Conservation (phyloP, 2,329 filamentous ascomycete genomes). For the Scytalidium sp. region DNA sequence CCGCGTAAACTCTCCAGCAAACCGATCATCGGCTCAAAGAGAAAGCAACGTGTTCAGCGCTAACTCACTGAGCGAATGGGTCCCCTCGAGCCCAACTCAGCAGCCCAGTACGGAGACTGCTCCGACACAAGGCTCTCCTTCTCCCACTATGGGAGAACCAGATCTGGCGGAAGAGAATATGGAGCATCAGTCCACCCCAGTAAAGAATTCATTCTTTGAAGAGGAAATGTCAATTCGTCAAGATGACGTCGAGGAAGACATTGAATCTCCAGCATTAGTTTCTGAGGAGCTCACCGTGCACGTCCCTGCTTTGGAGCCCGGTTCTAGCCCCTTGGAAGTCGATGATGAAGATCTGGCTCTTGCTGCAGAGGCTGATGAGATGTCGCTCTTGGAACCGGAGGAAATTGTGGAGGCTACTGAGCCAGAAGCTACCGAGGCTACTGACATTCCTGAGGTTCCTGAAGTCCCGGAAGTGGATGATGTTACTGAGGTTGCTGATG, state of each 20-base stretch:
- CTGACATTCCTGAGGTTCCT: conserved; percentile 4
- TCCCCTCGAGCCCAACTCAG: conserved; percentile 49
- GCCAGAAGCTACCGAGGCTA: conserved; percentile 9
- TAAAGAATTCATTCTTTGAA: conserved; percentile 54
- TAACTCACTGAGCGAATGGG: conserved; percentile 60
- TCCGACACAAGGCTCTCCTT: neutral
- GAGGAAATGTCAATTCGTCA: conserved; percentile 52
- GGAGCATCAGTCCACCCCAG: conserved; percentile 22
- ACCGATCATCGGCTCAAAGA: conserved; percentile 2
- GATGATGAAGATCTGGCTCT: conserved; percentile 56
- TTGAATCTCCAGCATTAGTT: conserved; percentile 32
- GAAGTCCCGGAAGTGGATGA: neutral
- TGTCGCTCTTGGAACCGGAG: conserved; percentile 50
- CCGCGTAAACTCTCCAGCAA: neutral
- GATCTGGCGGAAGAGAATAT: neutral
- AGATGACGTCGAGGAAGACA: conserved; percentile 32
- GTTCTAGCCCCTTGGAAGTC: conserved; percentile 46
- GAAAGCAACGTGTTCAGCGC: conserved; percentile 28
- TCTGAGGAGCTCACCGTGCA: conserved; percentile 22
- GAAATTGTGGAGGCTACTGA: conserved; percentile 14
- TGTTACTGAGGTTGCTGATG: conserved; percentile 8
- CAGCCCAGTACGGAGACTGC: neutral
- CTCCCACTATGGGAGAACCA: neutral
- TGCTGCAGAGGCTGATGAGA: conserved; percentile 56
- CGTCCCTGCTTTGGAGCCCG: conserved; percentile 14